Percentiles rank a stretch among this genome's conserved stretches.
Evolutionary conservation across 2,329 filamentous ascomycete genomes (phyloP).

Genomic region (Alternaria sp.): DNA sequence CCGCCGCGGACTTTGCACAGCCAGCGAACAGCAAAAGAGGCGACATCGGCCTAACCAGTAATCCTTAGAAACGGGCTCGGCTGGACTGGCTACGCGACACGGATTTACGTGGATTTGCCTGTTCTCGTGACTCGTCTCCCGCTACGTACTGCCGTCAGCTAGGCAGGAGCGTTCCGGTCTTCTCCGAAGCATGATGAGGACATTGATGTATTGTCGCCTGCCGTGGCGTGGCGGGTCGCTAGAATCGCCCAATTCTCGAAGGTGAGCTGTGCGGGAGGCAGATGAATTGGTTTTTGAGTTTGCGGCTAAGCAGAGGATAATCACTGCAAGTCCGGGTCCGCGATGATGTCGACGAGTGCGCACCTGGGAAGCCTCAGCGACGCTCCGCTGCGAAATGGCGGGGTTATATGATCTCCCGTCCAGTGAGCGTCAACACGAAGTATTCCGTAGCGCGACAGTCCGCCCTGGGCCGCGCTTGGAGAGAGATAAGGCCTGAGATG

Average conservation of each 20-base stretch:
- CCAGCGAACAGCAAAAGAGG: constrained; percentile 22
- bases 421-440: constrained; percentile 28
- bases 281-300: constrained; percentile 15
- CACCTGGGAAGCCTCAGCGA: constrained; percentile 15
- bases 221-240: constrained; percentile 23
- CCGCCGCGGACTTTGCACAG: constrained; percentile 29
- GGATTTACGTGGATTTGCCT: constrained; percentile 29
- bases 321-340: constrained; percentile 7
- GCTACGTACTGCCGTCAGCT: constrained; percentile 24
- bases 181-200: constrained; percentile 34
- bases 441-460: constrained; percentile 25
- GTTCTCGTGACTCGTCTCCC: constrained; percentile 49
- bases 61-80: constrained; percentile 17
- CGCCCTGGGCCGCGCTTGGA: constrained; percentile 30
- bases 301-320: constrained; percentile 11
- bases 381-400: constrained; percentile 37
- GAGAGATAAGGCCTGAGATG: constrained; percentile 47
- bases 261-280: constrained; percentile 5
- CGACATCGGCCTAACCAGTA: constrained; percentile 47
- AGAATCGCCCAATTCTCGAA: constrained; percentile 14
- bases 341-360: constrained; percentile 34
- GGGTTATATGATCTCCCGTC: constrained; percentile 37
- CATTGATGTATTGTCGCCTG: constrained; percentile 16
- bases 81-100: constrained; percentile 26
- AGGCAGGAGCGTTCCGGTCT: constrained; percentile 36